phyloP scores from a whole-genome alignment of 345 rosid genomes.

The Alliaria petiolata region DNA sequence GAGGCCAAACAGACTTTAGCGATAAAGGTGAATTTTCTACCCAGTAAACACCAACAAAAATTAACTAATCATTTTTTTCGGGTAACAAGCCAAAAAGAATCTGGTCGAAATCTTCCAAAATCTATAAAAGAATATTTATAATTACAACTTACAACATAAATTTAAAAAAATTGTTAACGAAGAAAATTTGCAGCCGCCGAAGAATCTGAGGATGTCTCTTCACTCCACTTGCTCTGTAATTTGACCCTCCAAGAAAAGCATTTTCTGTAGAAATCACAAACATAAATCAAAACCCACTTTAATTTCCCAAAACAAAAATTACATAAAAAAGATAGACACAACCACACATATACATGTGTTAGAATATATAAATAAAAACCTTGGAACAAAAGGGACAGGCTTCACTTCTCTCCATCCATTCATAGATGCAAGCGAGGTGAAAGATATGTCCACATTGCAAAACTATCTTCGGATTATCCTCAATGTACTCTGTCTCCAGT shows the following conservation, averaged over 20 bases:
- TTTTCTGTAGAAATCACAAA: conserved; percentile 15
- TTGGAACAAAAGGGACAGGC: conserved; percentile 50
- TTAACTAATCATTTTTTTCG: not conserved
- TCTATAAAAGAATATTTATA: not conserved
- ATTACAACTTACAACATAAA: not conserved
- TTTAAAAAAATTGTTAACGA: not conserved
- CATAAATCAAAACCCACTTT: not conserved
- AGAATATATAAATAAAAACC: conserved; percentile 25
- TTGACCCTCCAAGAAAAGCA: conserved; percentile 22
- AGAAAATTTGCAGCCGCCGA: not conserved
- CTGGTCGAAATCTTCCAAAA: not conserved
- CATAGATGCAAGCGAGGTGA: conserved; percentile 54
- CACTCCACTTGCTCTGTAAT: not conserved
- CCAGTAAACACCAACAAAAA: not conserved
- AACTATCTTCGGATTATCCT: conserved; percentile 44
- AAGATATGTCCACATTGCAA: conserved; percentile 43
- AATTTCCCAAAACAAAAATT: not conserved
- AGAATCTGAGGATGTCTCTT: not conserved
- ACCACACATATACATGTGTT: not conserved
- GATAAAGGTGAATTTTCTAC: not conserved
- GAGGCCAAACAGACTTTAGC: too few species aligned
- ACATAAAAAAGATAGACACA: not conserved
- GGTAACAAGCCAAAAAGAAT: not conserved
- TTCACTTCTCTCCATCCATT: conserved; percentile 60
- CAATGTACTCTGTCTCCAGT: conserved; percentile 34